Evolutionary conservation across 495 filamentous ascomycete species (phyloP).

Genomic region (Aspergillus campestris): DNA sequence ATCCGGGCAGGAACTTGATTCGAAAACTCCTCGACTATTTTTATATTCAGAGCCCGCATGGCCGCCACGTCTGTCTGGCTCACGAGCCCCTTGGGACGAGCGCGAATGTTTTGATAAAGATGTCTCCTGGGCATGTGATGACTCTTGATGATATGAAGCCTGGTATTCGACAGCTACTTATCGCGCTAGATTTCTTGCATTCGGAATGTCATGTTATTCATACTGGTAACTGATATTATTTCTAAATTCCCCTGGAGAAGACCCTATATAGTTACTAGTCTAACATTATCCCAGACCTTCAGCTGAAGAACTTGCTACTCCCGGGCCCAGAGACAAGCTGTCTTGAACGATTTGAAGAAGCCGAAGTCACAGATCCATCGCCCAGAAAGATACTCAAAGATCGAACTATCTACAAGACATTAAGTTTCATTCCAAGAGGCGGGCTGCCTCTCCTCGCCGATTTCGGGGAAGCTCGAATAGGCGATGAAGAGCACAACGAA

Average conservation of each 20-base stretch:
- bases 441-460: slow-evolving; percentile 6
- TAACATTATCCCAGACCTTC: slow-evolving; percentile 3
- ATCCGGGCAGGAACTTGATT: slow-evolving; percentile 12
- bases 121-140: slow-evolving; percentile 7
- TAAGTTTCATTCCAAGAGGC: background rate
- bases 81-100: slow-evolving; percentile 18
- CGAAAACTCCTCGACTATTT: slow-evolving; percentile 16
- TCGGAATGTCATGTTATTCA: slow-evolving; percentile 27
- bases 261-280: no score
- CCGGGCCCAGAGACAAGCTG: background rate
- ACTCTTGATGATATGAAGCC: slow-evolving; percentile 11
- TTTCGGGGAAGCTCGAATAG: background rate
- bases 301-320: slow-evolving; percentile 14
- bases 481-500: slow-evolving; percentile 9
- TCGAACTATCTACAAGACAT: slow-evolving; percentile 12
- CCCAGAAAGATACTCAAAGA: slow-evolving; percentile 17
- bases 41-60: slow-evolving; percentile 15
- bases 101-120: background rate
- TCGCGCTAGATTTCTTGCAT: slow-evolving; percentile 33
- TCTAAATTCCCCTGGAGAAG: background rate
- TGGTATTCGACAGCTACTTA: slow-evolving; percentile 17
- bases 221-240: slow-evolving; percentile 23
- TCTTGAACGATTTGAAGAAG: slow-evolving; percentile 12
- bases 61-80: slow-evolving; percentile 23
- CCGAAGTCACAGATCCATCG: slow-evolving; percentile 1